phyloP scores from a whole-genome alignment of 139 green algal species.

The Limnomonas spitsbergensis region DNA sequence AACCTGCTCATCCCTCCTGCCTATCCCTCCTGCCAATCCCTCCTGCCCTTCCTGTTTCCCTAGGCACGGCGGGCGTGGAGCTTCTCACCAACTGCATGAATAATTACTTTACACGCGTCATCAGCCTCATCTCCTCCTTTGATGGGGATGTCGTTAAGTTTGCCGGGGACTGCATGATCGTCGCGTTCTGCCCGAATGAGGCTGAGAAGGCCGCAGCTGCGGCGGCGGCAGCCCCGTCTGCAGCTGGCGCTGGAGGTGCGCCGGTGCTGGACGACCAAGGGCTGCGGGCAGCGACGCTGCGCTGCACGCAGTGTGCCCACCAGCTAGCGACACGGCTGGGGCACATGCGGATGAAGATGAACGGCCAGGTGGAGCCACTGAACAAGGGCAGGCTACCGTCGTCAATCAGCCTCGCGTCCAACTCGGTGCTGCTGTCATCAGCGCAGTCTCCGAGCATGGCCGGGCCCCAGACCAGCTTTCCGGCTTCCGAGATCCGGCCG shows the following conservation, averaged over 20 bases:
- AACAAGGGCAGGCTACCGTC: background rate
- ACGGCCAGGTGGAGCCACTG: conserved; percentile 51
- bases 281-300: conserved; percentile 44
- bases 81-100: conserved; percentile 83
- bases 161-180: conserved; percentile 81
- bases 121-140: conserved; percentile 62
- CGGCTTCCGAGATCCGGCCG: too few relatives aligned
- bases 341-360: conserved; percentile 67
- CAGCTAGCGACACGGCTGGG: conserved; percentile 53
- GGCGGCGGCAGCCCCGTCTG: background rate
- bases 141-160: conserved; percentile 82
- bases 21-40: too few relatives aligned
- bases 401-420: too few relatives aligned
- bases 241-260: background rate
- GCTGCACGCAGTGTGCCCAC: conserved; percentile 51
- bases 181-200: conserved; percentile 57
- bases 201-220: background rate
- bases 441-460: too few relatives aligned
- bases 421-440: too few relatives aligned
- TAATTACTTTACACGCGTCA: conserved; percentile 77
- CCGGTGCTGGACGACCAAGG: conserved; percentile 35
- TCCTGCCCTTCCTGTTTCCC: too few relatives aligned
- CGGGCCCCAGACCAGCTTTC: too few relatives aligned
- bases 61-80: conserved; percentile 55
- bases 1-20: too few relatives aligned